Evolutionary conservation across 805 yeast genomes (phyloP).

Genomic region (Wickerhamiella bombiphila): DNA sequence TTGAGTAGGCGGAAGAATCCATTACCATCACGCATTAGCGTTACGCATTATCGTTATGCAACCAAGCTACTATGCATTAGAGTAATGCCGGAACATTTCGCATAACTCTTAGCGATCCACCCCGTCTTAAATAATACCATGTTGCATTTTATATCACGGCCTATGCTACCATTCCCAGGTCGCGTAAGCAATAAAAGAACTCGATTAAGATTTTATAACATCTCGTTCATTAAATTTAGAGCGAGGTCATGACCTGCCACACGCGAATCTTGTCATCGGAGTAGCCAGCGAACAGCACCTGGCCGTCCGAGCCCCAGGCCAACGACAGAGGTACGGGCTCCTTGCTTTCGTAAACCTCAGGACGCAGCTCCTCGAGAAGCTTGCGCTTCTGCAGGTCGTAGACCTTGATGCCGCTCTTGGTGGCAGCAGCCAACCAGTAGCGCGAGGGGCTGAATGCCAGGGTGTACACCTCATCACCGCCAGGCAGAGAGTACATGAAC

Average conservation of each 20-base stretch:
- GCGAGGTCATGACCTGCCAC: constrained; percentile 86
- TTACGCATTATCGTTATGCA: too few species aligned
- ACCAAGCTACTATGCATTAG: too few species aligned
- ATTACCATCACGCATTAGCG: too few species aligned
- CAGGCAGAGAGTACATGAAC: constrained; percentile 83
- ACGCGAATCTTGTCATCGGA: constrained; percentile 99
- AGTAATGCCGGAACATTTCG: too few species aligned
- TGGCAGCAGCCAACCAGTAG: constrained; percentile 99
- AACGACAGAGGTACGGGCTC: constrained; percentile 97
- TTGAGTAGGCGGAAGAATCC: too few species aligned
- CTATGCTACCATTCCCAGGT: too few species aligned
- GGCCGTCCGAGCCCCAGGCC: constrained; percentile 99
- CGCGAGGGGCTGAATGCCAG: constrained; percentile 99
- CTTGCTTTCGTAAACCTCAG: constrained; percentile 90
- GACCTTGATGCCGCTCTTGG: constrained; percentile 94
- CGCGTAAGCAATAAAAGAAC: too few species aligned
- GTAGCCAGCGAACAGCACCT: constrained; percentile 99
- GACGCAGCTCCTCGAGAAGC: constrained; percentile 93
- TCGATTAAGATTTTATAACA: too few species aligned
- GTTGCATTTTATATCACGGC: too few species aligned
- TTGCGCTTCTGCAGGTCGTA: constrained; percentile 92
- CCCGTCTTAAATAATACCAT: too few species aligned
- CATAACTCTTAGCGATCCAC: too few species aligned
- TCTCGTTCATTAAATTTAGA: not conserved
- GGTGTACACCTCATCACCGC: constrained; percentile 95